A percentile compares a stretch with the other conserved stretches of the same genome.
These are phyloP conservation scores for Bipolaris zeicola DNA, from an alignment of 2,329 filamentous ascomycete species.

Conservation along the genomic window DNA sequence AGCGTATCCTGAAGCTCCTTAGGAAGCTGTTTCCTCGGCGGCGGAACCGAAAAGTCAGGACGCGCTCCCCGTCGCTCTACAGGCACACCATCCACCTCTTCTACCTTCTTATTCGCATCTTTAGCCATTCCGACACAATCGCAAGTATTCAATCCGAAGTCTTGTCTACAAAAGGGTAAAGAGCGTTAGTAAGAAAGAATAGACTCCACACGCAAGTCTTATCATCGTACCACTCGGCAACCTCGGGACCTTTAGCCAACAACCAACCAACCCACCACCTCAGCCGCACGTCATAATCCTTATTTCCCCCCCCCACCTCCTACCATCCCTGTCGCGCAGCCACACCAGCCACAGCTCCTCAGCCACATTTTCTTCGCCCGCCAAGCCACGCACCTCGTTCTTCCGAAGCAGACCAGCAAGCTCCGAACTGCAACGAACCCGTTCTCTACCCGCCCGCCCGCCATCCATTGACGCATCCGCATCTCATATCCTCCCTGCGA, in stretches of 20 bases:
- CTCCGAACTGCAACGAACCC: conserved; percentile 22
- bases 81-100: conserved; percentile 46
- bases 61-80: conserved; percentile 51
- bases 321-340: background rate
- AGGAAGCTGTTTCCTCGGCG: conserved; percentile 60
- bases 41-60: conserved; percentile 56
- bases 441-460: conserved; percentile 11
- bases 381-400: conserved; percentile 22
- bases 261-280: background rate
- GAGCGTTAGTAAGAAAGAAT: background rate
- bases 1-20: conserved; percentile 61
- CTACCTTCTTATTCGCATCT: conserved; percentile 34
- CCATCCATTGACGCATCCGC: conserved; percentile 41
- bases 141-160: too few relatives aligned
- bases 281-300: conserved; percentile 15
- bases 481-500: conserved; percentile 18
- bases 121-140: conserved; percentile 44
- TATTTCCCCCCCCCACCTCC: background rate
- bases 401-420: conserved; percentile 25
- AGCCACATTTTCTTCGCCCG: conserved; percentile 10
- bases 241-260: background rate
- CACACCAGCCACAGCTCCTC: conserved; percentile 2
- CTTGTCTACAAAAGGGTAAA: background rate
- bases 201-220: background rate
- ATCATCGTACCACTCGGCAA: background rate